Base-by-base conservation (phyloP, 2,329 filamentous ascomycete genomes). In the Cladosporium sp. region DNA sequence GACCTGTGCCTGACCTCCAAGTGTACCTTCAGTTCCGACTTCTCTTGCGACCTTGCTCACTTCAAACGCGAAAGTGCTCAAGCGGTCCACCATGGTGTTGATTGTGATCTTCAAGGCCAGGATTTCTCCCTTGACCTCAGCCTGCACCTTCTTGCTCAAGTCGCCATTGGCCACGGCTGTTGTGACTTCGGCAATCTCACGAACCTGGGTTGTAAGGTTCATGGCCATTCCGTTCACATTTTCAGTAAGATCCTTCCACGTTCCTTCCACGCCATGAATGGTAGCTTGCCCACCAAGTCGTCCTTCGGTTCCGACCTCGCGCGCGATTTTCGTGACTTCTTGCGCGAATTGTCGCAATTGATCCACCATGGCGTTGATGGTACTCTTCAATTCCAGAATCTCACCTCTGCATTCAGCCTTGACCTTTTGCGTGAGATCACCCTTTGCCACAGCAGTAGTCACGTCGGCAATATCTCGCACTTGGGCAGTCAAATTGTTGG, bases 91-190 rank as follows among this genome's bases (percentile, higher is more conserved):
- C 87, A 89, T 89, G 73, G 85, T 84, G 73, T 89, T 89, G 79
- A 89, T 88, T 8, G 94, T 99, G 74, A 93, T 92, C 81, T 99
- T 99, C 68, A 99, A 70, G 3, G 78, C 80, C 65, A 84, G 68
- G 63, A 84, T 84, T 68, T 84, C 82, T 64, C 82, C 82, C 72
- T 83, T 78, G 25, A 84, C 82, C 67, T 84, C 81, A 39, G 81
- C 82, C 69, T 81, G 79, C 65, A 84, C 81, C 71, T 84, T 84
- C 67, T 82, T 80, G 71, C 80, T 83, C 26, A 84, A 74, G 72
- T 84, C 82, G 67, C 82, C 82, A 64, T 80, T 79, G 26, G 82
- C 82, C 51, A 84, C 82, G 53, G 82, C 82, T 16, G 82, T 84
- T 16, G 82, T 84, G 67, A 84, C 82, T 70, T 83, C 81, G 61